Percentiles rank a stretch among this genome's conserved stretches.
Evolutionary conservation across 371 early-diverging fungal genomes (phyloP).

Genomic region (Syncephalastrum monosporum): DNA sequence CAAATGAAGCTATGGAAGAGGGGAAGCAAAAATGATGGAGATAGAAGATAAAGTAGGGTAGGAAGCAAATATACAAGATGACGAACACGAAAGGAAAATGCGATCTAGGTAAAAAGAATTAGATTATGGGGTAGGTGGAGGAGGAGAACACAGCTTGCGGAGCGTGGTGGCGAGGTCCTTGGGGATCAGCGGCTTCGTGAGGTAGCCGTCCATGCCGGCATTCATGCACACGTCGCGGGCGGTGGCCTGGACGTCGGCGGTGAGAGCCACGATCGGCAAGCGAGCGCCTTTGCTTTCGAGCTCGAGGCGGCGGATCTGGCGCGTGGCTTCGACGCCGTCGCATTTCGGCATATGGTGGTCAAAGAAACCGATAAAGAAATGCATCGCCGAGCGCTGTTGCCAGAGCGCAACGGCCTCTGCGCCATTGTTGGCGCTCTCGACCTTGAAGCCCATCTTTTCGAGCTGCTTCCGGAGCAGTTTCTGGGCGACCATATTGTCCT

Average conservation of each 20-base stretch:
- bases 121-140: too few relatives aligned
- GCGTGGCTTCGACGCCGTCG: constrained; percentile 61
- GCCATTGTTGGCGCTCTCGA: constrained; percentile 50
- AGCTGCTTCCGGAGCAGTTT: constrained; percentile 44
- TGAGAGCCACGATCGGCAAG: constrained; percentile 59
- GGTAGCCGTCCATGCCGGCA: constrained; percentile 62
- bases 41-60: too few relatives aligned
- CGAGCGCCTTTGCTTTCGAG: constrained; percentile 17
- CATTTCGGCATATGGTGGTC: constrained; percentile 55
- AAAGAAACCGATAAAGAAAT: constrained; percentile 48
- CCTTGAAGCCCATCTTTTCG: constrained; percentile 47
- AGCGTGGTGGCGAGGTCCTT: constrained; percentile 37
- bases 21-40: too few relatives aligned
- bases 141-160: constrained; percentile 19
- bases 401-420: constrained; percentile 45
- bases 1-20: neutral
- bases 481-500: constrained; percentile 51
- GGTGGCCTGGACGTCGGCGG: constrained; percentile 55
- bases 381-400: constrained; percentile 26
- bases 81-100: too few relatives aligned
- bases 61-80: too few relatives aligned
- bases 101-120: too few relatives aligned
- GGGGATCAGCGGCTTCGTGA: constrained; percentile 59
- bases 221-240: constrained; percentile 51
- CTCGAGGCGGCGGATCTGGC: constrained; percentile 43